phyloP scores from a whole-genome alignment of 495 filamentous ascomycete genomes.

The Daldinia grandis region DNA sequence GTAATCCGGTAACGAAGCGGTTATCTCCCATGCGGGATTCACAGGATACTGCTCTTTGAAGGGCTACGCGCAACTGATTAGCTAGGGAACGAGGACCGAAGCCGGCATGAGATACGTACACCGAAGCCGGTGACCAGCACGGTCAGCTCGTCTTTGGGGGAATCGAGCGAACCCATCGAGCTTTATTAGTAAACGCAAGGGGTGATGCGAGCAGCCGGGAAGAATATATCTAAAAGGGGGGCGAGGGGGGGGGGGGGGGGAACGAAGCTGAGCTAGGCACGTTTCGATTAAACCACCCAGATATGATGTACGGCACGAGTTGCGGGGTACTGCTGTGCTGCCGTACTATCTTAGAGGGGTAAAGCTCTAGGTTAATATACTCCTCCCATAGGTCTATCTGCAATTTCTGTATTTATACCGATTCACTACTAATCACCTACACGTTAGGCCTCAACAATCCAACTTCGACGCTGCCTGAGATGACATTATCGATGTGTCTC shows the following conservation, averaged over 20 bases:
- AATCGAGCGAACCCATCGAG: constrained; percentile 52
- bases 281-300: too few species aligned
- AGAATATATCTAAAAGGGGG: neutral
- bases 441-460: constrained; percentile 27
- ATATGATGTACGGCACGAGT: too few species aligned
- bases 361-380: neutral
- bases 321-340: neutral
- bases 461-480: constrained; percentile 18
- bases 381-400: neutral
- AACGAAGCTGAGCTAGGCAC: too few species aligned
- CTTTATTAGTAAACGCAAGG: neutral
- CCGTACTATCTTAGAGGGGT: neutral
- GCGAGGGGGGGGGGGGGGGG: neutral
- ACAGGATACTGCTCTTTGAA: constrained; percentile 69
- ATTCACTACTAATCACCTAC: constrained; percentile 8
- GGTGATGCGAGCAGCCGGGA: neutral
- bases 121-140: constrained; percentile 79
- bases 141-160: constrained; percentile 61
- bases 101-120: too few species aligned
- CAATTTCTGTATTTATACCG: neutral
- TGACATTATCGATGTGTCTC: constrained; percentile 11
- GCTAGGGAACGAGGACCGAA: constrained; percentile 3
- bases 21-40: constrained; percentile 79
- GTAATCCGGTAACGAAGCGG: constrained; percentile 57
- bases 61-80: constrained; percentile 56